Conservation (phyloP, 1,284 basidiomycete genomes). For the Exobasidium cylindrosporum region DNA sequence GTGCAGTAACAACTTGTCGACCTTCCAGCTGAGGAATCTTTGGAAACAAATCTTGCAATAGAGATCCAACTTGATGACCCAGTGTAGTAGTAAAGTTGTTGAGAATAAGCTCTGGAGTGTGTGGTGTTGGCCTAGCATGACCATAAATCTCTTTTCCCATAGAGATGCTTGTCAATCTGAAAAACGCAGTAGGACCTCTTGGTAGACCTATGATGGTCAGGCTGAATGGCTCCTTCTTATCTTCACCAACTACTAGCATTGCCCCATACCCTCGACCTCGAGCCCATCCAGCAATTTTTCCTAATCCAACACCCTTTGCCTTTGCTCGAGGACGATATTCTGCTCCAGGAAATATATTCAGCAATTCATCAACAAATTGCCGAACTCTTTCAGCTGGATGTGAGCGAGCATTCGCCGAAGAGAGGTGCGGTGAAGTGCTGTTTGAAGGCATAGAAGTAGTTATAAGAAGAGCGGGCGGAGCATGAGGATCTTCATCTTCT, state of each 20-base stretch:
- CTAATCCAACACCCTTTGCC: slow-evolving; percentile 89
- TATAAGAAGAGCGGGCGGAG: slow-evolving; percentile 47
- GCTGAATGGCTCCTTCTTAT: slow-evolving; percentile 71
- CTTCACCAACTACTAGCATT: slow-evolving; percentile 89
- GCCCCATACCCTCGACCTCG: slow-evolving; percentile 81
- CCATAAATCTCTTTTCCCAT: slow-evolving; percentile 78
- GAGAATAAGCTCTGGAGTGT: slow-evolving; percentile 91
- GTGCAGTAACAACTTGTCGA: slow-evolving; percentile 91
- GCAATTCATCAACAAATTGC: slow-evolving; percentile 73
- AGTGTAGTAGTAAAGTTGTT: slow-evolving; percentile 93
- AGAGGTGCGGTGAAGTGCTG: slow-evolving; percentile 40
- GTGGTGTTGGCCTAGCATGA: slow-evolving; percentile 85
- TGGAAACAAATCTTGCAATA: slow-evolving; percentile 94
- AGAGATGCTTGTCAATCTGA: slow-evolving; percentile 85
- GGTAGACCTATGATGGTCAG: slow-evolving; percentile 89
- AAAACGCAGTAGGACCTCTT: slow-evolving; percentile 89
- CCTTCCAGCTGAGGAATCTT: slow-evolving; percentile 93
- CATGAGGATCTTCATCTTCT: slow-evolving; percentile 40
- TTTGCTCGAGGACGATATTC: slow-evolving; percentile 87
- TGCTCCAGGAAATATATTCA: slow-evolving; percentile 87
- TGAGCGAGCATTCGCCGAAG: slow-evolving; percentile 63
- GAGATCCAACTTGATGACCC: slow-evolving; percentile 84
- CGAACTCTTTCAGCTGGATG: slow-evolving; percentile 56
- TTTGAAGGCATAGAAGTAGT: slow-evolving; percentile 51
- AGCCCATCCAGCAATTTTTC: slow-evolving; percentile 90